These are phyloP conservation scores for Aspergillus egyptiacus DNA, from an alignment of 495 filamentous ascomycete species.

Conservation along the genomic window DNA sequence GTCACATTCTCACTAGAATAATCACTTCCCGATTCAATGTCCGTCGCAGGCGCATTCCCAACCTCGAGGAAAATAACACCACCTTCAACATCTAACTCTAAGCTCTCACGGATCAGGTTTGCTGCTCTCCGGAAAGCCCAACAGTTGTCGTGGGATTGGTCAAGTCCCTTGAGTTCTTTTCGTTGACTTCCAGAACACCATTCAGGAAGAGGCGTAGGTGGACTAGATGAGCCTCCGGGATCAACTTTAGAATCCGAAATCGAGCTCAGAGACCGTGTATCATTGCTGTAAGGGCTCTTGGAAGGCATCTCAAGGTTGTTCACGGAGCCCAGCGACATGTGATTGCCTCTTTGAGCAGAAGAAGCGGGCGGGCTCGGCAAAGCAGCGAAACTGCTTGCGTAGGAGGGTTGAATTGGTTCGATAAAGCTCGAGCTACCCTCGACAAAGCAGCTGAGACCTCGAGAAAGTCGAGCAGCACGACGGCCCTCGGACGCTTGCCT, in stretches of 20 bases:
- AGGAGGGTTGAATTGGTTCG: conserved; percentile 26
- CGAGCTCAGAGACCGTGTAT: conserved; percentile 29
- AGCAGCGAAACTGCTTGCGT: conserved; percentile 20
- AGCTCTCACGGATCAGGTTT: conserved; percentile 51
- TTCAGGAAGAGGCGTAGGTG: conserved; percentile 32
- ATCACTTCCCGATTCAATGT: conserved; percentile 32
- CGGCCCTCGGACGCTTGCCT: conserved; percentile 52
- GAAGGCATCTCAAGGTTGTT: conserved; percentile 25
- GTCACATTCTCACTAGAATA: conserved; percentile 24
- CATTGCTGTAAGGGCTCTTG: conserved; percentile 24
- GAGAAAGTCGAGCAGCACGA: conserved; percentile 53
- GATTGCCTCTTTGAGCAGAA: conserved; percentile 23
- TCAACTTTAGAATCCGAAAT: conserved; percentile 25
- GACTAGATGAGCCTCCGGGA: conserved; percentile 19
- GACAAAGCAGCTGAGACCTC: conserved; percentile 58
- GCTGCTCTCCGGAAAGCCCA: conserved; percentile 52
- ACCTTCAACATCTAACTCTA: conserved; percentile 45
- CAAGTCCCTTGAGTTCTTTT: conserved; percentile 27
- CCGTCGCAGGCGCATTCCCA: conserved; percentile 25
- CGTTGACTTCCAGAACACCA: conserved; percentile 32
- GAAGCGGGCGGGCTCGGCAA: conserved; percentile 24
- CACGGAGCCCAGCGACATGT: conserved; percentile 26
- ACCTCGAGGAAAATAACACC: conserved; percentile 52
- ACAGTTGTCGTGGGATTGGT: conserved; percentile 36
- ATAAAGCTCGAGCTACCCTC: conserved; percentile 47